Percentiles rank a stretch among this genome's conserved stretches.
These are phyloP conservation scores for Letharia columbiana DNA, from an alignment of 495 filamentous ascomycete species.

Conservation along the genomic window DNA sequence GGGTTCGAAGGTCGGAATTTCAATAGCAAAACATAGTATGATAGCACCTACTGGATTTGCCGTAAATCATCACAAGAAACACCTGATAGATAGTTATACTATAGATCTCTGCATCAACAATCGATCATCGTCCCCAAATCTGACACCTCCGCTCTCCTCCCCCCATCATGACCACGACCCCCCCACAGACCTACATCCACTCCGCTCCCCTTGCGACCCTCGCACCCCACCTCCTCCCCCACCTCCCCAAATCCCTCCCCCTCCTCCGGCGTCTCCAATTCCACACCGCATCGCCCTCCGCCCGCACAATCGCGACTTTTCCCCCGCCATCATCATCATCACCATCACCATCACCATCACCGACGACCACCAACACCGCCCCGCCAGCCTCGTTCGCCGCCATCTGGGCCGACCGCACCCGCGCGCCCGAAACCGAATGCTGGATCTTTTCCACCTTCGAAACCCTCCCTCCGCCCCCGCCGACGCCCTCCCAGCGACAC, in stretches of 20 bases:
- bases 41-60: neutral
- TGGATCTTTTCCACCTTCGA: constrained; percentile 53
- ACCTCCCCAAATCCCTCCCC: constrained; percentile 49
- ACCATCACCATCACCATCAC: no score
- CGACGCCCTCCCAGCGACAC: neutral
- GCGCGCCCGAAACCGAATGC: constrained; percentile 51
- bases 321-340: constrained; percentile 10
- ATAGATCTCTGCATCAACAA: neutral
- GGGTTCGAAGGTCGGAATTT: no score
- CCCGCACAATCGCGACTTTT: constrained; percentile 39
- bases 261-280: constrained; percentile 53
- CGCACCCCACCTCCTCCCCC: constrained; percentile 36
- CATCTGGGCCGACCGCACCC: constrained; percentile 49
- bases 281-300: constrained; percentile 32
- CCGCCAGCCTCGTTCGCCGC: constrained; percentile 30
- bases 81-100: neutral
- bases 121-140: neutral
- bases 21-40: neutral
- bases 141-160: neutral
- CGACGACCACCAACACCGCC: neutral
- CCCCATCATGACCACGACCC: constrained; percentile 2
- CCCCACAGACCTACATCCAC: constrained; percentile 32
- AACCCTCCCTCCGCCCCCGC: neutral
- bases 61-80: neutral
- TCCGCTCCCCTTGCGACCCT: constrained; percentile 32